Conservation (phyloP, 2,329 filamentous ascomycete genomes). For the Exophiala mesophila region DNA sequence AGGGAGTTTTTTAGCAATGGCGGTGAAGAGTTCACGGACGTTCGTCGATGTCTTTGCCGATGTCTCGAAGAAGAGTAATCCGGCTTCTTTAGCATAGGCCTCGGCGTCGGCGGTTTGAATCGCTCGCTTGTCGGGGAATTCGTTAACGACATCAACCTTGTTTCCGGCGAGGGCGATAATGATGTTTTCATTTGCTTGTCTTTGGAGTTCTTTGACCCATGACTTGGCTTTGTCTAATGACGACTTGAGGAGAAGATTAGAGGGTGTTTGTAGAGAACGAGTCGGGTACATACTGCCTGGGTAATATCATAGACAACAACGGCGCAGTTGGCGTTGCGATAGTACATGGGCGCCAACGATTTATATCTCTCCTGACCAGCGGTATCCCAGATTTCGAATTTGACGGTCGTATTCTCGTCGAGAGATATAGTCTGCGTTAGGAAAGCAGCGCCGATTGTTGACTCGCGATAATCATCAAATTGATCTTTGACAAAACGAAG, state of each 20-base stretch:
- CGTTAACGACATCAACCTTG: slow-evolving; percentile 92
- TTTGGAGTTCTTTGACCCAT: slow-evolving; percentile 98
- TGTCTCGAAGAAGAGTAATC: slow-evolving; percentile 95
- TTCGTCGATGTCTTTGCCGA: slow-evolving; percentile 97
- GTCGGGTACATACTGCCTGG: slow-evolving; percentile 69
- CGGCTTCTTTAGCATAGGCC: slow-evolving; percentile 89
- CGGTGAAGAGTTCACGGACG: slow-evolving; percentile 90
- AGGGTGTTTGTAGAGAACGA: slow-evolving; percentile 3
- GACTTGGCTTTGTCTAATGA: slow-evolving; percentile 98
- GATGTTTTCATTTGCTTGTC: slow-evolving; percentile 99
- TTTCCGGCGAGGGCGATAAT: slow-evolving; percentile 97
- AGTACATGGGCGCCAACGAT: slow-evolving; percentile 98
- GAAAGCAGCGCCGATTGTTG: slow-evolving; percentile 96
- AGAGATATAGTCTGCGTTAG: slow-evolving; percentile 97
- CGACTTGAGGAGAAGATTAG: slow-evolving; percentile 52
- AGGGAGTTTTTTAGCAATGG: slow-evolving; percentile 95
- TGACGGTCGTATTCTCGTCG: slow-evolving; percentile 96
- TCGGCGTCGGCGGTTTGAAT: slow-evolving; percentile 86
- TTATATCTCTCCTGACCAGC: slow-evolving; percentile 98
- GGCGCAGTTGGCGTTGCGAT: slow-evolving; percentile 97
- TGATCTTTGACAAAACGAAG: slow-evolving; percentile 99
- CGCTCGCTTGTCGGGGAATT: slow-evolving; percentile 92
- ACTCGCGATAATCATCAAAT: slow-evolving; percentile 98
- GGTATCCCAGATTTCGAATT: slow-evolving; percentile 99
- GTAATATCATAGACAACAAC: slow-evolving; percentile 99